phyloP scores from a whole-genome alignment of 2,329 filamentous ascomycete genomes.

The Simplicillium aogashimaense region DNA sequence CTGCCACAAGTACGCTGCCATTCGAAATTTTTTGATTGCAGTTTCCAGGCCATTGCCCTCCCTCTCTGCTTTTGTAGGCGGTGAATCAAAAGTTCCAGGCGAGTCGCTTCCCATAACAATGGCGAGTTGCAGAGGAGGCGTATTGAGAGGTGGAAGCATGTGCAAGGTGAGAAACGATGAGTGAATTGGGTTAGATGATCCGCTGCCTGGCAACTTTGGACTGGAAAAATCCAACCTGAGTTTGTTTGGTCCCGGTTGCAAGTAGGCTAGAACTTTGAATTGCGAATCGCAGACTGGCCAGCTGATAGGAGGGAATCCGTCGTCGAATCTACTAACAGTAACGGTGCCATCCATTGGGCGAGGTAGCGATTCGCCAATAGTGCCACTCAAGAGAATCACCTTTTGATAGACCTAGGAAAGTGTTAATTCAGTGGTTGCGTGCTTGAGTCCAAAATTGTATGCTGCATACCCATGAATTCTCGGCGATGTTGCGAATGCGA shows the following conservation, averaged over 20 bases:
- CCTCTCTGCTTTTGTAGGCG: constrained; percentile 61
- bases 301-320: constrained; percentile 68
- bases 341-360: constrained; percentile 68
- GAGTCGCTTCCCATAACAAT: constrained; percentile 86
- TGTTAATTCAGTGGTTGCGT: constrained; percentile 13
- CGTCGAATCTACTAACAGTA: constrained; percentile 72
- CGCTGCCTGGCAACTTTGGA: constrained; percentile 65
- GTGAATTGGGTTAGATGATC: constrained; percentile 59
- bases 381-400: constrained; percentile 70
- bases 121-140: constrained; percentile 80
- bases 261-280: constrained; percentile 84
- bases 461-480: constrained; percentile 71
- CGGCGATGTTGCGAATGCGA: constrained; percentile 65
- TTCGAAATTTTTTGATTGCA: constrained; percentile 82
- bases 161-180: constrained; percentile 74
- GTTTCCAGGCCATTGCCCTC: constrained; percentile 76
- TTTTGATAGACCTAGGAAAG: constrained; percentile 77
- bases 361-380: constrained; percentile 62
- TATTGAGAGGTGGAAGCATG: constrained; percentile 68
- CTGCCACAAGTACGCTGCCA: constrained; percentile 95
- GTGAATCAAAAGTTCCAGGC: constrained; percentile 71
- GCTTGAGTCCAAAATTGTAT: not conserved
- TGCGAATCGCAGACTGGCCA: constrained; percentile 87
- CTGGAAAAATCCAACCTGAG: constrained; percentile 82
- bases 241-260: constrained; percentile 84